Evolutionary conservation across 179 eudicot species (phyloP).

Genomic region (Camellia oleifera): DNA sequence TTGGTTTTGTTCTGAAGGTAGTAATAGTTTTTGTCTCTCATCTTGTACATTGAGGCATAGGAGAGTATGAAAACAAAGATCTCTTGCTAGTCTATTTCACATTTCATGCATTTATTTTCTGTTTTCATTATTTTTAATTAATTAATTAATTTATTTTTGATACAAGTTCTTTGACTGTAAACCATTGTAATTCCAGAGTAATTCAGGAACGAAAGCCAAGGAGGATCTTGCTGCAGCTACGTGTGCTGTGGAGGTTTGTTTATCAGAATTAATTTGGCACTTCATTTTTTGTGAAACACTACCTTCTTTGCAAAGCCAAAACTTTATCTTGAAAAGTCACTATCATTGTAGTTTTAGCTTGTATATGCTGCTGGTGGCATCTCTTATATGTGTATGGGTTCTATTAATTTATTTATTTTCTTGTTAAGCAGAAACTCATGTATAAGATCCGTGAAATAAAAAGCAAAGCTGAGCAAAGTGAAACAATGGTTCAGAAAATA

Average conservation of each 20-base stretch:
- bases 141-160: background rate
- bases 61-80: background rate
- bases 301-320: background rate
- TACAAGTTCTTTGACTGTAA: slow-evolving; percentile 25
- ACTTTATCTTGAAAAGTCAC: background rate
- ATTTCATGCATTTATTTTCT: slow-evolving; percentile 7
- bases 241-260: slow-evolving; percentile 85
- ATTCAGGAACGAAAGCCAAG: slow-evolving; percentile 94
- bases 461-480: slow-evolving; percentile 97
- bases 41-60: background rate
- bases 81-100: background rate
- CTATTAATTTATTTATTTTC: slow-evolving; percentile 9
- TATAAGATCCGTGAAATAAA: slow-evolving; percentile 89
- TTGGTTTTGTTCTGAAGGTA: slow-evolving; percentile 6
- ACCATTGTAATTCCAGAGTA: slow-evolving; percentile 64
- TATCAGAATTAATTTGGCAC: background rate
- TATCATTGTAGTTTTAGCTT: background rate
- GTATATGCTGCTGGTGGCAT: background rate
- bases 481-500: slow-evolving; percentile 98
- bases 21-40: background rate
- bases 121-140: background rate
- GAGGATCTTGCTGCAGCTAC: slow-evolving; percentile 98
- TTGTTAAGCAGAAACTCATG: slow-evolving; percentile 76
- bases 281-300: background rate
- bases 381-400: background rate